phyloP scores from a whole-genome alignment of 148 eudicot genomes.

The Chenopodium suecicum region DNA sequence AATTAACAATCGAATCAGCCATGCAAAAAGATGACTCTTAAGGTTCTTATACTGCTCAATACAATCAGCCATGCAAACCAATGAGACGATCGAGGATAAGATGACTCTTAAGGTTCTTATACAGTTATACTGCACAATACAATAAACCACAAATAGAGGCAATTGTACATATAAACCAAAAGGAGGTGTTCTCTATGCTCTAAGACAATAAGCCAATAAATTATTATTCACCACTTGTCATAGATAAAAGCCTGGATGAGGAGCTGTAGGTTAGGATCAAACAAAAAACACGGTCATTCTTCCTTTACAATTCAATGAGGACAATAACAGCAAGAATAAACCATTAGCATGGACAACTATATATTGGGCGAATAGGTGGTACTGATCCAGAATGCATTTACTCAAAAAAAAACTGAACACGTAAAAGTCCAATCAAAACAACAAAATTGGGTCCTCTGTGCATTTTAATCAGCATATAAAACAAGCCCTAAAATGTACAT shows the following conservation, averaged over 20 bases:
- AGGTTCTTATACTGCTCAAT: neutral
- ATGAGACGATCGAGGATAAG: neutral
- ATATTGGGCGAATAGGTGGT: too few species aligned
- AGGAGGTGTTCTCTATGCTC: neutral
- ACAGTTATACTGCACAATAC: neutral
- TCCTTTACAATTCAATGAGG: neutral
- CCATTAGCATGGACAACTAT: neutral
- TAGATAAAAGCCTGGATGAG: too few species aligned
- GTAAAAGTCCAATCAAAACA: neutral
- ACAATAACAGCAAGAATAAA: neutral
- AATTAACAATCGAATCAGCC: neutral
- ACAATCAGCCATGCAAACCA: neutral
- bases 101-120: neutral
- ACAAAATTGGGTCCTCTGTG: too few species aligned
- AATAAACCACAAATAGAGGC: neutral
- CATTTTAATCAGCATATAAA: neutral
- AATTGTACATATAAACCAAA: neutral
- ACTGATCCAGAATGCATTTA: too few species aligned
- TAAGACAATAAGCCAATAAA: neutral
- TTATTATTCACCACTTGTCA: neutral
- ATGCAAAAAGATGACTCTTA: neutral
- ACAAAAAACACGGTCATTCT: neutral
- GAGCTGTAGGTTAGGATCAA: too few species aligned
- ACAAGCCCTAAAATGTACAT: neutral
- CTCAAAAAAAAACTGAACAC: neutral